Percentiles rank a stretch among this genome's conserved stretches.
These are phyloP conservation scores for Cadophora sp. DNA, from an alignment of 2,329 filamentous ascomycete genomes.

Conservation along the genomic window DNA sequence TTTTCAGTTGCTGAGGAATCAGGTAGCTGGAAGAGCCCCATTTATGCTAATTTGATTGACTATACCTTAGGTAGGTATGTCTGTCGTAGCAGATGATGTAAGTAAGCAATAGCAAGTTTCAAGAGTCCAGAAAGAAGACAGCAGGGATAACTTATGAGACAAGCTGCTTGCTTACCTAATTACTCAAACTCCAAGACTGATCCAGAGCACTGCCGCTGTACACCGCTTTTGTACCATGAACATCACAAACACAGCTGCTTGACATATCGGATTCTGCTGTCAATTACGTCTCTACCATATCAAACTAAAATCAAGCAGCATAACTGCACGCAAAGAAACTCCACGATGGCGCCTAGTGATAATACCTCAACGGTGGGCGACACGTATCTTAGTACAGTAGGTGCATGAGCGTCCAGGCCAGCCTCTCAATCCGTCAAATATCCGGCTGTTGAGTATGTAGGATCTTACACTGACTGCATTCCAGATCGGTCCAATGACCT, in stretches of 20 bases:
- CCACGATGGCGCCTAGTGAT: neutral
- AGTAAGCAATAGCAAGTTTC: no score
- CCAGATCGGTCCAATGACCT: conserved; percentile 17
- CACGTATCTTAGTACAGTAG: conserved; percentile 8
- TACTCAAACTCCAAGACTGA: neutral
- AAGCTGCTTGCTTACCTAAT: no score
- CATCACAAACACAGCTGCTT: neutral
- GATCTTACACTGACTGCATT: neutral
- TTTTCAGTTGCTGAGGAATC: no score
- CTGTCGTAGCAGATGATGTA: no score
- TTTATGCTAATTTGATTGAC: no score
- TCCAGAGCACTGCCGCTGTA: neutral
- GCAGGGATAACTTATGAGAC: no score
- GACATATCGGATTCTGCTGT: neutral
- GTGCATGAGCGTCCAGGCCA: neutral
- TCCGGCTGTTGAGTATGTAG: neutral
- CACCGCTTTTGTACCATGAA: neutral
- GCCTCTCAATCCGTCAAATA: neutral
- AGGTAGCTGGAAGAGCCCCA: no score
- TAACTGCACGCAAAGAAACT: neutral
- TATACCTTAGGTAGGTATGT: no score
- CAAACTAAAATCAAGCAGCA: neutral
- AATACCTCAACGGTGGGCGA: neutral
- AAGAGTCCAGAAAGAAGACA: no score
- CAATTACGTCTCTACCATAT: no score